phyloP scores from a whole-genome alignment of 2,329 filamentous ascomycete genomes.

The Aspergillus ochraceoroseus region DNA sequence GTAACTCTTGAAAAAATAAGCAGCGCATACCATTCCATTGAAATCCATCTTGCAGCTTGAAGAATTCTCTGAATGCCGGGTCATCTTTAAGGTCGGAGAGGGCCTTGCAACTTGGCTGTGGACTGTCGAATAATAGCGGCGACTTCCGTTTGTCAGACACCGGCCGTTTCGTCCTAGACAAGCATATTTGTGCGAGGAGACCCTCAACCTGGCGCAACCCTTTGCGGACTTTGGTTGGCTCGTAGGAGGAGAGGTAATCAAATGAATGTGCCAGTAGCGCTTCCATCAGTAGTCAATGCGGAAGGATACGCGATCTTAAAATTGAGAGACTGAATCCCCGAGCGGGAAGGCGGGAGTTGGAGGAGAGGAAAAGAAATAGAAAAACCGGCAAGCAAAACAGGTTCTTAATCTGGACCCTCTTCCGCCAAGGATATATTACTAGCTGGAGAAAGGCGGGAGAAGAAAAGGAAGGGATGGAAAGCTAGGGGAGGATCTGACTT shows the following conservation, averaged over 20 bases:
- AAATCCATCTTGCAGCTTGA: conserved; percentile 92
- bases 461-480: conserved; percentile 1
- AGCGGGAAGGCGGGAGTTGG: conserved; percentile 5
- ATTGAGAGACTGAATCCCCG: conserved; percentile 1
- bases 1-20: neutral
- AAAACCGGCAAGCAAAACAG: conserved; percentile 10
- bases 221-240: conserved; percentile 84
- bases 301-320: conserved; percentile 1
- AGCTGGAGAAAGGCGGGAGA: conserved; percentile 11
- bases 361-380: conserved; percentile 2
- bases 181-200: conserved; percentile 87
- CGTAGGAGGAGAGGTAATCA: conserved; percentile 91
- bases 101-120: conserved; percentile 53
- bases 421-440: conserved; percentile 14
- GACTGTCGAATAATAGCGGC: conserved; percentile 36
- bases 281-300: conserved; percentile 61
- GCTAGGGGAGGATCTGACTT: conserved; percentile 6
- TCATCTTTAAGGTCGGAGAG: conserved; percentile 70
- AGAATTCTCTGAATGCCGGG: conserved; percentile 90
- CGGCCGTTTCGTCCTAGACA: conserved; percentile 52
- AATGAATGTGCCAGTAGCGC: conserved; percentile 86
- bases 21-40: conserved; percentile 73
- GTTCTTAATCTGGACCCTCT: conserved; percentile 10
- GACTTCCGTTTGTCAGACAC: conserved; percentile 43
- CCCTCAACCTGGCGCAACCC: conserved; percentile 91